Base-by-base conservation (phyloP, 768 basidiomycete genomes). In the Tylopilus rubrobrunneus region DNA sequence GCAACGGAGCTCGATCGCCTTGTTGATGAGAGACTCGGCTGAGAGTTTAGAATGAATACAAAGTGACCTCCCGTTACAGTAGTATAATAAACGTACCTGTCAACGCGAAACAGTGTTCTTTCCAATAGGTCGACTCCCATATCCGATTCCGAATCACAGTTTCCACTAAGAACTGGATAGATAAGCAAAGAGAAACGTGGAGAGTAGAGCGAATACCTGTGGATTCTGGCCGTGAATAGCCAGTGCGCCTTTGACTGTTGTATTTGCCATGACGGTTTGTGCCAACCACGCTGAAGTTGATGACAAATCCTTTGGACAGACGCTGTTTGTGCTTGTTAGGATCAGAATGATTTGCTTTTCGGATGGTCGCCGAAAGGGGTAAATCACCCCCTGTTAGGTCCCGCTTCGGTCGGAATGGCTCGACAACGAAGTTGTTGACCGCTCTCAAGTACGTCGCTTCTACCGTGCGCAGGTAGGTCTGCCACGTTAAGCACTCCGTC, bases 221-320 rank as follows among this genome's bases (percentile, higher is more conserved):
- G 95, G 95, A 73, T 98, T 98, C 63, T 93, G 89, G 48, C 96
- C 96, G 66, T 98, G 96, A 62, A 98, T 88, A n/a, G 92, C 83
- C 42, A 77, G 76, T 21, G 94, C 92, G 25, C 93, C 93, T 49
- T 79, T 77, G 55, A 93, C 78, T n/a, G 94, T 95, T 29, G 92
- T 92, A 69, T 94, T 96, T 42, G 93, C 92, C 93, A 97, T 96
- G 62, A 10, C 42, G 17, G 23, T n/a, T 29, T 28, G 10, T 39
- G n/a, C 7, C n/a, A 19, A 39, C 15, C 5, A 25, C 25, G 4
- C 5, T 17, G 17, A 19, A 37, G 15, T 6, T 34, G 8, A 19
- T 40, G 39, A 43, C 28, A 44, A 29, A 37, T 36, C 28, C 5
- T 25, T 19, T 19, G 5, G 8, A 33, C n/a, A 27, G 40, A 10